These are phyloP conservation scores for Boletus rubescentipes DNA, from an alignment of 768 basidiomycete genomes.

Conservation along the genomic window DNA sequence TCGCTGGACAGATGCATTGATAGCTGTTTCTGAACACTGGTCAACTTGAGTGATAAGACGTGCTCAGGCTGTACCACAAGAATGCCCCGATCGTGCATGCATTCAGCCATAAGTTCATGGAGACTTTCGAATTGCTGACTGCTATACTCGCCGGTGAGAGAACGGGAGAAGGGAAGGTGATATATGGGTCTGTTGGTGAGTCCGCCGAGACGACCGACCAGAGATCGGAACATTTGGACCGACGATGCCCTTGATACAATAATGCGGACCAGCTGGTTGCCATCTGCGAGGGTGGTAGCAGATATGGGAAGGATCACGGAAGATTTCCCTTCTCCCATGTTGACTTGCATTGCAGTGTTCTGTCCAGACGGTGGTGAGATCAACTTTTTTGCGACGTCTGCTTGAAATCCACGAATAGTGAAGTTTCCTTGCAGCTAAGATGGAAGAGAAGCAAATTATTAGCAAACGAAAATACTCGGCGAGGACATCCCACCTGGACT, in stretches of 20 bases:
- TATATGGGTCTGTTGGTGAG: constrained; percentile 48
- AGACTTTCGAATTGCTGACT: too few species aligned
- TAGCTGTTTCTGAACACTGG: constrained; percentile 40
- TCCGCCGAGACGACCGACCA: constrained; percentile 43
- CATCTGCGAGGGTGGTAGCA: constrained; percentile 41
- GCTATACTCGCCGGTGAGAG: constrained; percentile 24
- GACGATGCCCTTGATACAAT: constrained; percentile 50
- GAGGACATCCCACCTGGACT: constrained; percentile 36
- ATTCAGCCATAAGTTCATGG: constrained; percentile 36
- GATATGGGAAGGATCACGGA: constrained; percentile 49
- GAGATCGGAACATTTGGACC: constrained; percentile 48
- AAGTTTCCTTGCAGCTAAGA: constrained; percentile 47
- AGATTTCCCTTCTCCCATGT: constrained; percentile 61
- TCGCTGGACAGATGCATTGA: too few species aligned
- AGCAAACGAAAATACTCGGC: neutral
- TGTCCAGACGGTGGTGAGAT: constrained; percentile 35
- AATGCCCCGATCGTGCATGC: constrained; percentile 40
- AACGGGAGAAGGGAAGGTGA: constrained; percentile 50
- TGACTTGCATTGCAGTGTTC: constrained; percentile 49
- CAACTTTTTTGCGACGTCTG: constrained; percentile 45
- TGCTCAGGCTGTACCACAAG: constrained; percentile 55
- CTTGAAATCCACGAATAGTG: constrained; percentile 43
- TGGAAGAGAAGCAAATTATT: too few species aligned
- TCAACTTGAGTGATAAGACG: constrained; percentile 49
- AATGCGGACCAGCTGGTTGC: constrained; percentile 44